Evolutionary conservation across 2,329 filamentous ascomycete species (phyloP).

Genomic region (Neoscytalidium dimidiatum): DNA sequence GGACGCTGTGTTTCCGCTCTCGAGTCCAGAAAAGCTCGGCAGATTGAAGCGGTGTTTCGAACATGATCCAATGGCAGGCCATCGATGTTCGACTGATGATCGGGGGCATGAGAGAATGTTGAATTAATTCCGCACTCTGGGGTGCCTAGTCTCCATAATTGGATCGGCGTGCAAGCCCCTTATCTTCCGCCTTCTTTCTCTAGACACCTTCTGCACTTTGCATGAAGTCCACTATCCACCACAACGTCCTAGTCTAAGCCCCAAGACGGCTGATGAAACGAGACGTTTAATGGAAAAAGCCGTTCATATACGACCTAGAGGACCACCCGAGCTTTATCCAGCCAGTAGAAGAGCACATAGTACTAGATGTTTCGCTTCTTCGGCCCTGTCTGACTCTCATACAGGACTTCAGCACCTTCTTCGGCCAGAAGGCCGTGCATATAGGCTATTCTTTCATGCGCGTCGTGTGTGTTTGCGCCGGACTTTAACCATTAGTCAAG

Average conservation of each 20-base stretch:
- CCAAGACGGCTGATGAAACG: background rate
- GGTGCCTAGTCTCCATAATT: background rate
- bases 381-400: background rate
- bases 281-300: background rate
- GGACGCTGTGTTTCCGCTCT: too few species aligned
- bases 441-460: background rate
- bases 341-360: background rate
- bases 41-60: too few species aligned
- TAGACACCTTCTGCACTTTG: background rate
- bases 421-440: background rate
- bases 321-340: background rate
- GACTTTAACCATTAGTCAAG: background rate
- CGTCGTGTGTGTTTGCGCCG: background rate
- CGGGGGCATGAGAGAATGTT: too few species aligned
- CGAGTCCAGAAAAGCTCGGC: too few species aligned
- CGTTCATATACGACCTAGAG: background rate
- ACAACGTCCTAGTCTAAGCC: background rate
- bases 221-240: background rate
- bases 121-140: background rate
- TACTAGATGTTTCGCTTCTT: background rate
- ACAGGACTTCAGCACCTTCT: background rate
- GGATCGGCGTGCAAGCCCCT: background rate
- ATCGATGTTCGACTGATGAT: too few species aligned
- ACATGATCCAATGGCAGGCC: too few species aligned
- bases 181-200: background rate